Base-by-base conservation (phyloP, 1,284 basidiomycete genomes). In the Ganoderma boninense region DNA sequence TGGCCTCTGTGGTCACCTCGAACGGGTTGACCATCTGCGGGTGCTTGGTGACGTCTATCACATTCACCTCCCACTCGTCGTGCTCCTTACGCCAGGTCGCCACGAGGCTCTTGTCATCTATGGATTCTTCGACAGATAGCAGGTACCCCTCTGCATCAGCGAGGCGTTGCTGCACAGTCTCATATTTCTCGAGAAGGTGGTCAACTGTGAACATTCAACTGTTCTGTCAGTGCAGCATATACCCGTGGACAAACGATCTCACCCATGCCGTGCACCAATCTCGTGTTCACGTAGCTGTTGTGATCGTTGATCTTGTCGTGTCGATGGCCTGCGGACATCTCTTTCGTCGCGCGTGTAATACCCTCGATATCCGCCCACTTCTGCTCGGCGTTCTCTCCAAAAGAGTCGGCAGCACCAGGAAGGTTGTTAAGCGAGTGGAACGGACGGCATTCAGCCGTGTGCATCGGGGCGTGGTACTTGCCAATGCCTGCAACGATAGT, bases 381-480 rank as follows among this genome's bases (percentile, higher is more conserved):
- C 59, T 42, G 59, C 23, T 61, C 59, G 4, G 38, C 20, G 13
- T 40, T 40, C 13, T 61, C 40, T 1, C 59, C 40, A 16, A 60
- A 60, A 14, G 23, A 13, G 59, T 61, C 40, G 2, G 20, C 38
- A 8, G 40, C 20, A 23, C 59, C 59, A 5, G 59, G 59, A 0
- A 61, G 59, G 16, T 40, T 23, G 60, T 77, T 68, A 18, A 75
- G 70, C 4, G 76, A 78, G 62, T 63, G 74, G n/a, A 49, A 66
- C 10, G 61, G 67, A 3, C 70, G 69, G 57, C 77, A 78, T 13
- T 57, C 35, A 11, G 42, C 20, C 23, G n/a, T 70, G 57, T 78
- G 77, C 16, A 68, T 75, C 3, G 67, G 66, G 1, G 70, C 64
- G 62, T 78, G 77, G 52, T 75, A 77, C 61, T 77, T 78, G 4